Evolutionary conservation across 495 filamentous ascomycete species (phyloP).

Genomic region (Penicillium alfredii): DNA sequence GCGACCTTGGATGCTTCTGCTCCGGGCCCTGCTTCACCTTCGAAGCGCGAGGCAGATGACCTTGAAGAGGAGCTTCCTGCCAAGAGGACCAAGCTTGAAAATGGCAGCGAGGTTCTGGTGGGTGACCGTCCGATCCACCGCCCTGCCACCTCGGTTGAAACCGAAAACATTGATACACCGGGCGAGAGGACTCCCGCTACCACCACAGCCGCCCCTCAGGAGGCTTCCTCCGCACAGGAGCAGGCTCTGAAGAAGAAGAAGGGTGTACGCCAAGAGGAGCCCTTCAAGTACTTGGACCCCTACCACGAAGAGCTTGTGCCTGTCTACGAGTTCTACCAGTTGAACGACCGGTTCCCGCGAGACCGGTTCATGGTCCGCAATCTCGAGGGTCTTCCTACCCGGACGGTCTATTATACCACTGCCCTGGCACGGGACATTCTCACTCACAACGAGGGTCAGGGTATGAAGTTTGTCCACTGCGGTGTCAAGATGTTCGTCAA

Average conservation of each 20-base stretch:
- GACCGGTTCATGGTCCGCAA: constrained; percentile 96
- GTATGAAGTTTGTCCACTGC: constrained; percentile 92
- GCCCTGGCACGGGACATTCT: constrained; percentile 80
- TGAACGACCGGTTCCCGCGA: constrained; percentile 74
- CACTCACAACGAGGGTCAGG: constrained; percentile 71
- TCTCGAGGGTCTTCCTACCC: constrained; percentile 69
- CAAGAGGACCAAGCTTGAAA: constrained; percentile 42
- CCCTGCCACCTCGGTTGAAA: constrained; percentile 38
- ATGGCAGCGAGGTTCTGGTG: constrained; percentile 40
- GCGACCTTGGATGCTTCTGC: constrained; percentile 24
- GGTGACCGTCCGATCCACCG: constrained; percentile 46
- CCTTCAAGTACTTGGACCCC: constrained; percentile 78
- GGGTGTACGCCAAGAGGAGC: constrained; percentile 64
- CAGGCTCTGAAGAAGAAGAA: constrained; percentile 37
- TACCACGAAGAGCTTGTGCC: constrained; percentile 66
- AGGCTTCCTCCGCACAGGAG: constrained; percentile 10
- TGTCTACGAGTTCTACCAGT: constrained; percentile 75
- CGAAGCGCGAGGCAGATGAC: constrained; percentile 38
- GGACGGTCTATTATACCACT: constrained; percentile 93
- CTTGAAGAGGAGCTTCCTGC: constrained; percentile 39
- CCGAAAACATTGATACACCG: constrained; percentile 36
- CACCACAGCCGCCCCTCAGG: constrained; percentile 20
- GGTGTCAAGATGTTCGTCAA: constrained; percentile 98
- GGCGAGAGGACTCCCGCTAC: constrained; percentile 27
- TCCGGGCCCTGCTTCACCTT: constrained; percentile 17